Evolutionary conservation across 2,329 filamentous ascomycete species (phyloP).

Genomic region (Penicillium expansum): DNA sequence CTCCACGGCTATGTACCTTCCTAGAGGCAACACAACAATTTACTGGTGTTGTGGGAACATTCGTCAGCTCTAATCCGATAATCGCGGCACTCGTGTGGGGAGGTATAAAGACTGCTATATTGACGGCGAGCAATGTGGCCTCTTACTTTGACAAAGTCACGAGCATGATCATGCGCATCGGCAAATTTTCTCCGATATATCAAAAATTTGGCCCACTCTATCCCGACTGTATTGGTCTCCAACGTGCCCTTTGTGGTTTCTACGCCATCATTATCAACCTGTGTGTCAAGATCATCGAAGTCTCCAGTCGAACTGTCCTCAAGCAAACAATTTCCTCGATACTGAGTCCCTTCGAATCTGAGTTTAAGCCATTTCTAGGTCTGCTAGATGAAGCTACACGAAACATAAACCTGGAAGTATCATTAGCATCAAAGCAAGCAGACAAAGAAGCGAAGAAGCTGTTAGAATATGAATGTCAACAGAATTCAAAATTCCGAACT

Average conservation of each 20-base stretch:
- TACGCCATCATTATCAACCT: neutral
- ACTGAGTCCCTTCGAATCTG: neutral
- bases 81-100: constrained; percentile 10
- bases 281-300: neutral
- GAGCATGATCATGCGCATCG: constrained; percentile 18
- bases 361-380: neutral
- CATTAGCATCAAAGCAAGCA: constrained; percentile 4
- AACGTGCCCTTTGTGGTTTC: neutral
- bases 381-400: neutral
- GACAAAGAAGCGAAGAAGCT: constrained; percentile 4
- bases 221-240: neutral
- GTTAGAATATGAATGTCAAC: neutral
- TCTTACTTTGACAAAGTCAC: constrained; percentile 10
- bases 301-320: neutral
- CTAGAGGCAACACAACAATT: constrained; percentile 22
- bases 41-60: constrained; percentile 17
- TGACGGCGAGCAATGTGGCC: constrained; percentile 1
- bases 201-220: constrained; percentile 21
- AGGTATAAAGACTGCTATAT: constrained; percentile 2
- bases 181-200: constrained; percentile 16
- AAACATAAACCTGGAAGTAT: neutral
- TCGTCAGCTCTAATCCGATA: constrained; percentile 17
- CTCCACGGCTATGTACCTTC: constrained; percentile 20
- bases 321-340: neutral
- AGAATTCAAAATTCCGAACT: neutral